phyloP scores from a whole-genome alignment of 2,329 filamentous ascomycete genomes.

The Coniochaeta pulveracea region DNA sequence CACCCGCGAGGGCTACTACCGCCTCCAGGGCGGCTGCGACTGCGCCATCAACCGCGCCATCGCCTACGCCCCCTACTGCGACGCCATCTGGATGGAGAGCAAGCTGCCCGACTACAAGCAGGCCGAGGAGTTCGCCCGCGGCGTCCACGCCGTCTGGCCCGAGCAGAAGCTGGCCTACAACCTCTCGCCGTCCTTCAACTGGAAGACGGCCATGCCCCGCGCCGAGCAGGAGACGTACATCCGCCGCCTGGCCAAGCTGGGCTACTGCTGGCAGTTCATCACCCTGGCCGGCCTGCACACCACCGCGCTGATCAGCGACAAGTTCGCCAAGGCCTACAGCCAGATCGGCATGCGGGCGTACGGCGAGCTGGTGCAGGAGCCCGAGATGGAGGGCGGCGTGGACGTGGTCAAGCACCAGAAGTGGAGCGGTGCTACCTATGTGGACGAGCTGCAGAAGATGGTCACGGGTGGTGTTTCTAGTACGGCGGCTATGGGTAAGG shows the following conservation, averaged over 20 bases:
- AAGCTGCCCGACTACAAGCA: constrained; percentile 88
- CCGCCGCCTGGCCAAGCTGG: constrained; percentile 69
- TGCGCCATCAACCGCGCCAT: constrained; percentile 85
- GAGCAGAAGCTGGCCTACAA: constrained; percentile 99
- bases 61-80: constrained; percentile 85
- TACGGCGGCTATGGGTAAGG: constrained; percentile 93
- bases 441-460: constrained; percentile 94
- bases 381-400: constrained; percentile 81
- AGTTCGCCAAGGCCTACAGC: constrained; percentile 75
- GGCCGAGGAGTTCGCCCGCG: constrained; percentile 84
- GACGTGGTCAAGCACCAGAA: constrained; percentile 99
- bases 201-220: constrained; percentile 91
- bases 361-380: constrained; percentile 94
- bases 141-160: constrained; percentile 88
- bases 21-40: constrained; percentile 81
- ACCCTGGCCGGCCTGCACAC: constrained; percentile 96
- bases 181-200: constrained; percentile 98
- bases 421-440: constrained; percentile 91
- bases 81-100: constrained; percentile 99
- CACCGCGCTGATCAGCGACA: constrained; percentile 82
- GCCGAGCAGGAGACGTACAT: constrained; percentile 97
- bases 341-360: constrained; percentile 88
- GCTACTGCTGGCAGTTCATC: constrained; percentile 99
- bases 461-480: constrained; percentile 84
- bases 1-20: constrained; percentile 91